These are phyloP conservation scores for Sphagnum tenellum DNA, from an alignment of 225 moss, liverwort and hornwort genomes.

Conservation along the genomic window DNA sequence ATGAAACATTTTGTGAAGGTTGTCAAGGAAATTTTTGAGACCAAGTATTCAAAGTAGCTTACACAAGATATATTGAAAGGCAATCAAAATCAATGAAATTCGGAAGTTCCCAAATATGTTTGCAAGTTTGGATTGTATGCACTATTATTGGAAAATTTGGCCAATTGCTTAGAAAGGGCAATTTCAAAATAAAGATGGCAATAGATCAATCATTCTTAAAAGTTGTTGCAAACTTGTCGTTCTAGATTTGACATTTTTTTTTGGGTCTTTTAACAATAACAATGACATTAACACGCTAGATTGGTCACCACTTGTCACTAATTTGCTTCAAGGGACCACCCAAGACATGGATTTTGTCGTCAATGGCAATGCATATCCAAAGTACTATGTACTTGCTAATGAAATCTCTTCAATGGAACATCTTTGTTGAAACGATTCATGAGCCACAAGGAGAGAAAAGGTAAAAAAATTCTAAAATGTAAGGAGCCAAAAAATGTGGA, in stretches of 20 bases:
- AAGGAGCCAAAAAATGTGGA: too few species aligned
- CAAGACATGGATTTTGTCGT: too few species aligned
- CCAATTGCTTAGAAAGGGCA: background rate
- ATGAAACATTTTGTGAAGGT: slow-evolving; percentile 2
- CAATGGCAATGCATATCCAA: too few species aligned
- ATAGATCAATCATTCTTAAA: background rate
- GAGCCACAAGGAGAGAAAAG: too few species aligned
- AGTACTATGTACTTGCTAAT: too few species aligned
- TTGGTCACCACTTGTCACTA: too few species aligned
- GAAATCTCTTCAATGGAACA: too few species aligned
- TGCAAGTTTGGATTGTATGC: slow-evolving; percentile 5
- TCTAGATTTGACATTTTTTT: background rate
- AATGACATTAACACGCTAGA: background rate
- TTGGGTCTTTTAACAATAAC: background rate
- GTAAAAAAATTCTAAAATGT: too few species aligned
- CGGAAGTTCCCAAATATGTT: background rate
- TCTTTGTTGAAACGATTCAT: too few species aligned
- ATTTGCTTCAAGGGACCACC: too few species aligned
- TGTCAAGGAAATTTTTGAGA: background rate
- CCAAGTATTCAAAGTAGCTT: background rate
- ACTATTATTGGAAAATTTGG: background rate
- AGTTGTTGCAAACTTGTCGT: background rate
- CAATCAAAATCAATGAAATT: background rate
- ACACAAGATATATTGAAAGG: background rate
- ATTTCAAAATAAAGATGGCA: background rate